Evolutionary conservation across 805 yeast species (phyloP).

Genomic region (Maudiozyma bulderi): DNA sequence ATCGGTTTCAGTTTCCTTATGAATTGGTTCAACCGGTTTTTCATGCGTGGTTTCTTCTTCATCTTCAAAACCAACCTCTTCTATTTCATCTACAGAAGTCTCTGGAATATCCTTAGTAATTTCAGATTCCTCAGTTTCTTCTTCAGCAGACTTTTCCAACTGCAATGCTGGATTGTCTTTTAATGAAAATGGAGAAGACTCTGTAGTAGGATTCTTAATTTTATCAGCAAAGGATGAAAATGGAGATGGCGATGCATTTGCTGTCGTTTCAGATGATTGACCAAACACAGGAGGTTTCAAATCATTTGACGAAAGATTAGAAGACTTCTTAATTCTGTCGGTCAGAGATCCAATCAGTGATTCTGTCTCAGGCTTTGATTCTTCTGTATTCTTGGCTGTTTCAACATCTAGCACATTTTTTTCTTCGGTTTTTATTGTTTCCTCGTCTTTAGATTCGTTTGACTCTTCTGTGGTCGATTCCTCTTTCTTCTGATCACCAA

Average conservation of each 20-base stretch:
- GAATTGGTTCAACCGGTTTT: not conserved
- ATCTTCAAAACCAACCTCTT: not conserved
- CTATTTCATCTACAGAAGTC: not conserved
- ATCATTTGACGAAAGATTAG: slow-evolving; percentile 12
- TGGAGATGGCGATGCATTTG: slow-evolving; percentile 11
- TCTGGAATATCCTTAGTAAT: not conserved
- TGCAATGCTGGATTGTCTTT: not conserved
- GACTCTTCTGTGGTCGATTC: not conserved
- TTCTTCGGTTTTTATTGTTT: not conserved
- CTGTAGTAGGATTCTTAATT: slow-evolving; percentile 9
- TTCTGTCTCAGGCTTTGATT: not conserved
- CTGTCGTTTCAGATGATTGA: not conserved
- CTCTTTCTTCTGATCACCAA: slow-evolving; percentile 3
- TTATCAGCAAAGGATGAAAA: slow-evolving; percentile 20
- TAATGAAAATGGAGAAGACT: not conserved
- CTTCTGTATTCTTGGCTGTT: not conserved
- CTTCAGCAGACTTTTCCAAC: not conserved
- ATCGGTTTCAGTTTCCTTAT: not conserved
- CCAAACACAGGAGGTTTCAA: not conserved
- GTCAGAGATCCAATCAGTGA: slow-evolving; percentile 17
- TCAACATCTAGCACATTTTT: not conserved
- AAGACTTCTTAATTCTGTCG: slow-evolving; percentile 22
- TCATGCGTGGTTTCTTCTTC: not conserved
- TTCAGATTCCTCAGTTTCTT: not conserved
- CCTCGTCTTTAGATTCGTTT: not conserved